These are phyloP conservation scores for Sporisorium graminicola DNA, from an alignment of 1,284 basidiomycete genomes.

Conservation along the genomic window DNA sequence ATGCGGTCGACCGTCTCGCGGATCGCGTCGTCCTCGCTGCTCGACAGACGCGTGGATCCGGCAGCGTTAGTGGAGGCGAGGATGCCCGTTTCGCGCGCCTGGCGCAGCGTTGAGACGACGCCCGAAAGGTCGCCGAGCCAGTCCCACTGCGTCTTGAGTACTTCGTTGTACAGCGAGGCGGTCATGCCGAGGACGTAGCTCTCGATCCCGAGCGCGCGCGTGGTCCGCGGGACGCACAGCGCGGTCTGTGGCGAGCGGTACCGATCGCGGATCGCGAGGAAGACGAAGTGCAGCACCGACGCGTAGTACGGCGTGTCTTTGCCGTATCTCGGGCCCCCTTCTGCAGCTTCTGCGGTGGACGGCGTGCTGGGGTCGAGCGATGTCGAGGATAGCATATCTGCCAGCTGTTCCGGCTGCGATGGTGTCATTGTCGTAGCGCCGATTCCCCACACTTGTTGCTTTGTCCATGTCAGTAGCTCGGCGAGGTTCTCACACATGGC, in stretches of 20 bases:
- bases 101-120: constrained; percentile 23
- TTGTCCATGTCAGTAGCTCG: constrained; percentile 46
- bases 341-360: neutral
- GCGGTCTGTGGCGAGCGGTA: constrained; percentile 56
- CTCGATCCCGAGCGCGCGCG: constrained; percentile 51
- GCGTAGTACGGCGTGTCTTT: constrained; percentile 59
- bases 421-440: neutral
- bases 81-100: constrained; percentile 49
- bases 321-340: constrained; percentile 39
- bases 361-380: no score
- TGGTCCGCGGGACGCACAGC: constrained; percentile 42
- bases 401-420: neutral
- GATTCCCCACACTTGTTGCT: constrained; percentile 49
- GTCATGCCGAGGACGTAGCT: constrained; percentile 64
- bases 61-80: constrained; percentile 22
- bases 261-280: constrained; percentile 57
- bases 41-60: neutral
- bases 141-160: constrained; percentile 60
- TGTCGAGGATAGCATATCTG: neutral
- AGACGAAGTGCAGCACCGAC: constrained; percentile 59
- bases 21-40: constrained; percentile 42
- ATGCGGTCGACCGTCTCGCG: constrained; percentile 50
- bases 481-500: constrained; percentile 45
- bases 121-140: constrained; percentile 52
- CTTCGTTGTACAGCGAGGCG: constrained; percentile 58